Conservation (phyloP, 1,284 basidiomycete species). For the Mycena citricolor region DNA sequence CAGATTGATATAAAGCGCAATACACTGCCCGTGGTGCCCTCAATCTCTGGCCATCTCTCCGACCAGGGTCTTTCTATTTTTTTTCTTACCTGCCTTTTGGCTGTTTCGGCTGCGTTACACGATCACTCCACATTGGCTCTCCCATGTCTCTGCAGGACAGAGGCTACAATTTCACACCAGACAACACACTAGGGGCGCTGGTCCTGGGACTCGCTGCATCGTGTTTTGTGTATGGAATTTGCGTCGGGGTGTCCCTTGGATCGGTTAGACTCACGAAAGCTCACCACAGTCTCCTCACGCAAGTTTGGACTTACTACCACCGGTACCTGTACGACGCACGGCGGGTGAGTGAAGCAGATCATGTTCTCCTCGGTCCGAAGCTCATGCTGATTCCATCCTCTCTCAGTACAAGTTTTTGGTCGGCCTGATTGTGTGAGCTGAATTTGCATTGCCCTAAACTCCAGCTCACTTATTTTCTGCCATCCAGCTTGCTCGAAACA, state of each 20-base stretch:
- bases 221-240: constrained; percentile 49
- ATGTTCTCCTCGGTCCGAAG: background rate
- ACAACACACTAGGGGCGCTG: constrained; percentile 61
- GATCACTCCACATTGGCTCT: too few relatives aligned
- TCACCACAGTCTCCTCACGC: constrained; percentile 39
- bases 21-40: too few relatives aligned
- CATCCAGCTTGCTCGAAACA: constrained; percentile 49
- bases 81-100: too few relatives aligned
- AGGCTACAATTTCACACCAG: constrained; percentile 32
- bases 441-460: constrained; percentile 38
- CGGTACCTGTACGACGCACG: constrained; percentile 54
- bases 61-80: too few relatives aligned
- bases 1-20: too few relatives aligned
- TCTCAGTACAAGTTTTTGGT: constrained; percentile 56
- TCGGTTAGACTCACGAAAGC: background rate
- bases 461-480: constrained; percentile 1
- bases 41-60: too few relatives aligned
- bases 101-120: too few relatives aligned
- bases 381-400: background rate
- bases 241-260: background rate
- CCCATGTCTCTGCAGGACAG: too few relatives aligned
- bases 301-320: constrained; percentile 57
- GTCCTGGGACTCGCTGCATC: constrained; percentile 60
- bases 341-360: background rate
- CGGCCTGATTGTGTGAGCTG: constrained; percentile 28